A percentile compares a stretch with the other conserved stretches of the same genome.
These are phyloP conservation scores for Trichoderma brevicompactum DNA, from an alignment of 2,329 filamentous ascomycete genomes.

Conservation along the genomic window DNA sequence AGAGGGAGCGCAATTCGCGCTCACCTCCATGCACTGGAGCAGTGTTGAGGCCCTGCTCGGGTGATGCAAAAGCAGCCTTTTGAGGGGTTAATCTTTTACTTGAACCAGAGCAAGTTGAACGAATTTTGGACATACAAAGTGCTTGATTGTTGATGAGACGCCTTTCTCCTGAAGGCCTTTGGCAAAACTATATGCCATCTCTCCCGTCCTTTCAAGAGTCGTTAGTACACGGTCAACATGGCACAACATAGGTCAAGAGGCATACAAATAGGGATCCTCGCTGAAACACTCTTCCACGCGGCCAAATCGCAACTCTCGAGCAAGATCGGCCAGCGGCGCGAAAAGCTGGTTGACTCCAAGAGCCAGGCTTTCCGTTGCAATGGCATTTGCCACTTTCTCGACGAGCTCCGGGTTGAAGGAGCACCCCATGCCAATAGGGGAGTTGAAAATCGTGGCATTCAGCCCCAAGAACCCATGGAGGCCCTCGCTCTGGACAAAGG, in stretches of 20 bases:
- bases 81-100: not conserved
- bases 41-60: constrained; percentile 14
- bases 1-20: constrained; percentile 1
- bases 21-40: constrained; percentile 15
- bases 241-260: not conserved
- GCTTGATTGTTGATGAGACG: constrained; percentile 7
- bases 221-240: not conserved
- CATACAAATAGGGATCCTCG: constrained; percentile 11
- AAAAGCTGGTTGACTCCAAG: constrained; percentile 17
- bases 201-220: not conserved
- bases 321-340: constrained; percentile 13
- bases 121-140: not conserved
- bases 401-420: constrained; percentile 13
- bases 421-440: constrained; percentile 9
- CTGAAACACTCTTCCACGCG: constrained; percentile 18
- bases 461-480: constrained; percentile 9
- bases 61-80: constrained; percentile 21
- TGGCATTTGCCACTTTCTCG: not conserved
- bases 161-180: constrained; percentile 18
- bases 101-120: not conserved
- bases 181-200: constrained; percentile 20
- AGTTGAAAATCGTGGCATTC: constrained; percentile 20
- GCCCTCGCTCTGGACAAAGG: constrained; percentile 15
- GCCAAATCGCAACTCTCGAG: constrained; percentile 15
- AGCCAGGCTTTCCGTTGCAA: constrained; percentile 15